phyloP scores from a whole-genome alignment of 1,284 basidiomycete genomes.

The Pyrrhoderma noxium region DNA sequence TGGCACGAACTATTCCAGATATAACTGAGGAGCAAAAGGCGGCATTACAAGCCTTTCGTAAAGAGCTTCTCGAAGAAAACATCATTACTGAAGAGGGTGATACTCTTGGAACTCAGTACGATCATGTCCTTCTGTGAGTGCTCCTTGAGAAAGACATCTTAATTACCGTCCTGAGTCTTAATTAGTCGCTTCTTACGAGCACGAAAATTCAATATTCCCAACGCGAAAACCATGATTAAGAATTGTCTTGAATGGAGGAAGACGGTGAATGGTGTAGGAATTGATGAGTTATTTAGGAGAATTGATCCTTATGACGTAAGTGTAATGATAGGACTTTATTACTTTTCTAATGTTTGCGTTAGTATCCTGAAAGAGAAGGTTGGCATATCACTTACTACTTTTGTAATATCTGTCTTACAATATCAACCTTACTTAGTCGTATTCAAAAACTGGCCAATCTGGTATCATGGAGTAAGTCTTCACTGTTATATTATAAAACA shows the following conservation, averaged over 20 bases:
- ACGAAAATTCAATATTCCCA: conserved; percentile 47
- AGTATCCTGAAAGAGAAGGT: conserved; percentile 54
- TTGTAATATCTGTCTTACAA: too few species aligned
- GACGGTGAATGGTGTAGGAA: conserved; percentile 47
- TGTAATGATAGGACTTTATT: conserved; percentile 11
- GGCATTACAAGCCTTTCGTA: conserved; percentile 6
- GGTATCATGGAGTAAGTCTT: conserved; percentile 61
- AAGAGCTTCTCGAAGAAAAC: conserved; percentile 14
- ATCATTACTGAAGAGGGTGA: conserved; percentile 16
- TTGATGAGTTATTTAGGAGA: conserved; percentile 47
- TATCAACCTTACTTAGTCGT: conserved; percentile 31
- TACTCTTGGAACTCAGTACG: conserved; percentile 17
- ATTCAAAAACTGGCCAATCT: conserved; percentile 68
- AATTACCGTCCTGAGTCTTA: neutral
- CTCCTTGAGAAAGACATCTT: neutral
- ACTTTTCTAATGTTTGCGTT: conserved; percentile 6
- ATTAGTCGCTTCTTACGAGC: conserved; percentile 62
- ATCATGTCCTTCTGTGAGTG: conserved; percentile 16
- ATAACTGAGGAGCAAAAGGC: conserved; percentile 13
- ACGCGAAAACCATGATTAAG: conserved; percentile 50
- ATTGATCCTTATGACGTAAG: conserved; percentile 58
- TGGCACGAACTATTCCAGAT: neutral
- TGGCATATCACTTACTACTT: too few species aligned
- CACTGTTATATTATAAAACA: too few species aligned
- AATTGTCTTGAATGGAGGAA: conserved; percentile 55